Evolutionary conservation across 371 early-diverging fungal genomes (phyloP), one percentile per base, ranked within the genome.

Genomic region (Mortierella sp.): DNA sequence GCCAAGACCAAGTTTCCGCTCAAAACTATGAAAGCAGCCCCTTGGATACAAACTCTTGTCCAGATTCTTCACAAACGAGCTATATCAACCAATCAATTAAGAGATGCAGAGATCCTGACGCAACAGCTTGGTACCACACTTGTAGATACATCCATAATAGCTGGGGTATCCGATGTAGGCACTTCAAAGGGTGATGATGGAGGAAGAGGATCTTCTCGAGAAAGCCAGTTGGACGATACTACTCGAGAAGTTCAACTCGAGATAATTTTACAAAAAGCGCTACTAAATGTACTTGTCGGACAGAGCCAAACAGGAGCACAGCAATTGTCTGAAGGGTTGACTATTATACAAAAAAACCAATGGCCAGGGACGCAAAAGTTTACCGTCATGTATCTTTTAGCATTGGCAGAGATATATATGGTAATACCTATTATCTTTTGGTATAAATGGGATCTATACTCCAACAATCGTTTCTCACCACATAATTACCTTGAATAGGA

Each of bases 41-140:
- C 70, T 2, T 79, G 79, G 79, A 37, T 79, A 12, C 79, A 79
- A 40, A 69, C 70, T 13, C 56, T 79, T 5, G 70, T 73, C 3
- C 79, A 73, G 23, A 69, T 73, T 5, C 56, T 79, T 19, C 79
- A 73, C n/a, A 64, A 70, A 47, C 54, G 63, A 29, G 79, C 79
- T 17, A 49, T 79, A 35, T 56, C 64, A 5, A 49, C 66, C 5
- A 66, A 63, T 49, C 69, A 55, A 19, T 51, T 73, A 31, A 68
- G 72, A 17, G 70, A 79, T 47, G 79, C 73, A 26, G 70, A 79
- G 35, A 42, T 70, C 3, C 66, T 47, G 73, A 69, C 66, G 2
- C 68, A 65, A 3, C 79, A 79, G 19, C 55, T 73, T 5, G 74
- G 66, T 0, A 45, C 55, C 8, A 63, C 79, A 22, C 63, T 79